A percentile compares a stretch with the other conserved stretches of the same genome.
Evolutionary conservation across 148 eudicot species (phyloP).

Genomic region (Rhododendron simsii): DNA sequence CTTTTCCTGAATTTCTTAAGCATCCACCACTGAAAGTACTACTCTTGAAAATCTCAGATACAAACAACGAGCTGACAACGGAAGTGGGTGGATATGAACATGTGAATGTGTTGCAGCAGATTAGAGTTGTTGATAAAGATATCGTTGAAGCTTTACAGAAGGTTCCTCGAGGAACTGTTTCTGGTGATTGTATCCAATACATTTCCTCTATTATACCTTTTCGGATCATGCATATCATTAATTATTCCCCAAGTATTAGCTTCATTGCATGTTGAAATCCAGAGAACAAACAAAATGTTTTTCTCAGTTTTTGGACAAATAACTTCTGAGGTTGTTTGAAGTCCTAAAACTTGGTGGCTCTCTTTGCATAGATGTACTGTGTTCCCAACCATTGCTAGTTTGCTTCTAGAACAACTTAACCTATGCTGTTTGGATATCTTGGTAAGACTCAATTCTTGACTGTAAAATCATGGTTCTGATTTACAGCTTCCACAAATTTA

Average conservation of each 20-base stretch:
- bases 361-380: background rate
- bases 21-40: background rate
- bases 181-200: conserved; percentile 89
- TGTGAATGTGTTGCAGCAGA: conserved; percentile 54
- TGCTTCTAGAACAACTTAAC: background rate
- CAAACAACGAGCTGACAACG: conserved; percentile 67
- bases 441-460: background rate
- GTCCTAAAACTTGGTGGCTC: background rate
- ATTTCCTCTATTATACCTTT: conserved; percentile 12
- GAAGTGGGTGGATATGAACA: conserved; percentile 97
- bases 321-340: background rate
- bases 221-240: background rate
- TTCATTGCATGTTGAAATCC: background rate
- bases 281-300: background rate
- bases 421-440: background rate
- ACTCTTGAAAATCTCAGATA: conserved; percentile 46
- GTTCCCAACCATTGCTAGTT: background rate
- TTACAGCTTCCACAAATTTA: background rate
- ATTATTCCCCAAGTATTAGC: background rate
- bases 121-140: conserved; percentile 91
- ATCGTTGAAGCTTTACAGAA: conserved; percentile 61
- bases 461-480: background rate
- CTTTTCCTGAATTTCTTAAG: background rate
- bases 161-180: conserved; percentile 81
- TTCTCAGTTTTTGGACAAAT: background rate